Evolutionary conservation across 2,329 filamentous ascomycete species (phyloP).

Genomic region (Talaromyces verruculosus): DNA sequence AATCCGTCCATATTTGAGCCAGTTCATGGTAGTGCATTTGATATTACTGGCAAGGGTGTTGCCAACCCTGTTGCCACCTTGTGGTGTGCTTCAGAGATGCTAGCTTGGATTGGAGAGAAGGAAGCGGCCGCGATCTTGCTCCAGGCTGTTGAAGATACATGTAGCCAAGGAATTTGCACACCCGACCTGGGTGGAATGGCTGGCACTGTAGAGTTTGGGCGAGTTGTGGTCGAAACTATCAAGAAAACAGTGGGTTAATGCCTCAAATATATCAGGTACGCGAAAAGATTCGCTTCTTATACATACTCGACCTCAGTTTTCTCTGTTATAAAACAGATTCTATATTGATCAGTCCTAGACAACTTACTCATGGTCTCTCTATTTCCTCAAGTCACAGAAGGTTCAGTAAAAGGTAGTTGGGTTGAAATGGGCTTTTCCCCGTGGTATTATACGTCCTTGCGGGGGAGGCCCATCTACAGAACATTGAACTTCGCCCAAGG

Average conservation of each 20-base stretch:
- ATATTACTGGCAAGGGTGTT: conserved; percentile 59
- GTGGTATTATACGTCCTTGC: too few relatives aligned
- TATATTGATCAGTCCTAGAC: background rate
- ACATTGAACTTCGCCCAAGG: too few relatives aligned
- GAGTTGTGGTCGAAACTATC: conserved; percentile 41
- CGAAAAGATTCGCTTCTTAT: too few relatives aligned
- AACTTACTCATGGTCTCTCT: background rate
- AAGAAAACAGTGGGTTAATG: background rate
- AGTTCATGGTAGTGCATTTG: conserved; percentile 58
- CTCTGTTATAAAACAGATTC: background rate
- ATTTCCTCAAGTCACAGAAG: background rate
- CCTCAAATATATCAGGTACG: background rate
- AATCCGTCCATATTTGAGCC: conserved; percentile 59
- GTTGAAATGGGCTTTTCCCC: too few relatives aligned
- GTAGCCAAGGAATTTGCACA: conserved; percentile 51
- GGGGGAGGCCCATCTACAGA: too few relatives aligned
- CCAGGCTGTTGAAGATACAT: conserved; percentile 57
- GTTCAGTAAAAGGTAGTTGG: too few relatives aligned
- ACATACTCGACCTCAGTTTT: too few relatives aligned
- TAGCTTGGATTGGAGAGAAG: conserved; percentile 57
- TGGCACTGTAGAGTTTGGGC: conserved; percentile 55
- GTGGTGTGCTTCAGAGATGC: conserved; percentile 65
- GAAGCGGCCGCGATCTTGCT: conserved; percentile 56
- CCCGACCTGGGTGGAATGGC: conserved; percentile 56
- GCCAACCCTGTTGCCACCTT: conserved; percentile 62